Evolutionary conservation across 768 basidiomycete genomes (phyloP), one percentile per base, ranked within the genome.

Genomic region (Leucocoprinus leucothites): DNA sequence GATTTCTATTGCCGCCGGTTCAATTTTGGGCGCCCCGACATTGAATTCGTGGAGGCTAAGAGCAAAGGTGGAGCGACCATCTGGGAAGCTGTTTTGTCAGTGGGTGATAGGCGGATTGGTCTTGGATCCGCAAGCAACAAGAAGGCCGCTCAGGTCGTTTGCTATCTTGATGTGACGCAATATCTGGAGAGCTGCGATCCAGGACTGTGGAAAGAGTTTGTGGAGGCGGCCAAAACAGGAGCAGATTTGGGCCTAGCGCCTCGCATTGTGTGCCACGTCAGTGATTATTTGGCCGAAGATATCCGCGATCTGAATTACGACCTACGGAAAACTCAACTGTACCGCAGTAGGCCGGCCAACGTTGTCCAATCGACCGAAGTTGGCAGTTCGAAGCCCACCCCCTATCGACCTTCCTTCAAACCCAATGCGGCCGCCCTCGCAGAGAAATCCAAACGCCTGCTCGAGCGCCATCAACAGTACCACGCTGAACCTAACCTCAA

Each of bases 1-100:
- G 94, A 95, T 59, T 98, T 89, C 67, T 98, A 98, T 63, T 96
- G 94, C 65, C 81, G 84, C 43, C 78, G 84, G 34, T 97, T 84
- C 66, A 73, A 74, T 22, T 94, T 94, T 63, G 75, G 78, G 9
- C 82, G 80, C 58, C 91, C 92, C 2, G 87, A 89, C 47, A 70
- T 96, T 57, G 75, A 77, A 13, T 87, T 80, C 57, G 69, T 72
- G 1, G 73, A 74, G 58, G 14, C 57, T 8, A 61, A 51, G 26
- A 61, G 62, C 14, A 57, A 55, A 19, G 58, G 58, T 40, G 42
- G 62, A 38, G 70, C 65, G 18, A 62, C 64, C 22, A 67, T 61
- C 5, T 94, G 91, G 90, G 82, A 91, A 60, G 87, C 87, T 3
- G 70, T 83, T 57, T 85, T 95, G 78, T 76, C 76, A 36, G 89